phyloP scores from a whole-genome alignment of 192 early-diverging fungal species.

The Podila clonocystis region DNA sequence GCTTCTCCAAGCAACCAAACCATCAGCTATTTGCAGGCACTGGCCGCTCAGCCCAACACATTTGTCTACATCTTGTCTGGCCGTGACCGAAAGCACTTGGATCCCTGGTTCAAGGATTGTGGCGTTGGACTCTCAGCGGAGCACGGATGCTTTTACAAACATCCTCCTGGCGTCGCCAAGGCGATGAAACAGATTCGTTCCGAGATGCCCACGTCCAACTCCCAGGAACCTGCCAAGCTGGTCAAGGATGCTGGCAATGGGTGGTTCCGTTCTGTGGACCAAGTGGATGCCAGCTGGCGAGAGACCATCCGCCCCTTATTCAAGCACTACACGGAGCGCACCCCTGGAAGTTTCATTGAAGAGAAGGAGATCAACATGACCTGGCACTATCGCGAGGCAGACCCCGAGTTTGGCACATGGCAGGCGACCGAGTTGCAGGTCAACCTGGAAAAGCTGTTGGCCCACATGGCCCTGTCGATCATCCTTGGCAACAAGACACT shows the following conservation, averaged over 20 bases:
- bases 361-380: slow-evolving; percentile 99
- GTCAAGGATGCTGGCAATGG: slow-evolving; percentile 69
- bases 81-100: slow-evolving; percentile 88
- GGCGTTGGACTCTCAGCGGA: slow-evolving; percentile 97
- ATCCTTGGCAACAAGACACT: slow-evolving; percentile 97
- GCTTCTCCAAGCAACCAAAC: slow-evolving; percentile 83
- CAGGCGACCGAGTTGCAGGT: slow-evolving; percentile 98
- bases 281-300: slow-evolving; percentile 91
- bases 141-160: slow-evolving; percentile 98
- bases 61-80: slow-evolving; percentile 98
- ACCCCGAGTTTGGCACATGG: slow-evolving; percentile 96
- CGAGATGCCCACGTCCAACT: slow-evolving; percentile 51
- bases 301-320: slow-evolving; percentile 94
- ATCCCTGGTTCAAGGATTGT: slow-evolving; percentile 89
- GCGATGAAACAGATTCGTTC: slow-evolving; percentile 55
- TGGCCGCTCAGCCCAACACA: slow-evolving; percentile 81
- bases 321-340: slow-evolving; percentile 97
- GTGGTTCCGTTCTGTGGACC: slow-evolving; percentile 92
- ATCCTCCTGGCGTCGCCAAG: slow-evolving; percentile 76
- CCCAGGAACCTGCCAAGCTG: slow-evolving; percentile 56
- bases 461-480: slow-evolving; percentile 93
- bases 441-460: slow-evolving; percentile 95
- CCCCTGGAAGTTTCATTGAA: slow-evolving; percentile 97
- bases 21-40: slow-evolving; percentile 73
- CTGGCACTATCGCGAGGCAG: slow-evolving; percentile 98